A percentile compares a stretch with the other conserved stretches of the same genome.
Conservation (phyloP, 192 early-diverging fungal species). For the Entomortierella parvispora region DNA sequence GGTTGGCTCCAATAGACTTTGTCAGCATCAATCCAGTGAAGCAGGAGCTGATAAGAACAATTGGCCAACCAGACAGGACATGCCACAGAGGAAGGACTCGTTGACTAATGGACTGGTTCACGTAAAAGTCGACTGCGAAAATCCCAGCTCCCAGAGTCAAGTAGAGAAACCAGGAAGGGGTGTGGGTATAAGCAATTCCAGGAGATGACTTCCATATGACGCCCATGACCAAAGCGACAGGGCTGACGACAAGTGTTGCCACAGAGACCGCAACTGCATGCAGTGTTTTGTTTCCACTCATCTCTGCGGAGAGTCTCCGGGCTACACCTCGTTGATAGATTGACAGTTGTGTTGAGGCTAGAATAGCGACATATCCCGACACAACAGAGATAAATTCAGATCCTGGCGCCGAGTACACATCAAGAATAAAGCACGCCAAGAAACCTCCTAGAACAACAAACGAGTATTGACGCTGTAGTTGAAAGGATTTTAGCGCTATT, state of each 20-base stretch:
- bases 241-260: conserved; percentile 45
- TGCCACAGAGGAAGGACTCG: conserved; percentile 36
- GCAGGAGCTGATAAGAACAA: conserved; percentile 41
- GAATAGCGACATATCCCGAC: conserved; percentile 41
- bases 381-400: conserved; percentile 17
- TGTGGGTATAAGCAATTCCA: conserved; percentile 28
- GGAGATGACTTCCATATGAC: conserved; percentile 15
- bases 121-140: conserved; percentile 55
- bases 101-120: conserved; percentile 48
- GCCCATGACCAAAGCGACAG: conserved; percentile 50
- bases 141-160: conserved; percentile 48
- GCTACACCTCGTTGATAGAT: conserved; percentile 47
- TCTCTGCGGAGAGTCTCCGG: conserved; percentile 45
- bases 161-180: conserved; percentile 34
- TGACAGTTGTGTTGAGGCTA: conserved; percentile 42
- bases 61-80: conserved; percentile 53
- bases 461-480: conserved; percentile 26
- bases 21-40: conserved; percentile 44
- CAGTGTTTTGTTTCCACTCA: conserved; percentile 45
- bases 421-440: conserved; percentile 32
- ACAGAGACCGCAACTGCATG: conserved; percentile 37
- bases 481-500: not conserved
- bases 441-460: conserved; percentile 32
- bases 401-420: conserved; percentile 33
- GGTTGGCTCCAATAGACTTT: conserved; percentile 46